Conservation (phyloP, 2,329 filamentous ascomycete genomes). For the Dryadomyces sulphureus region DNA sequence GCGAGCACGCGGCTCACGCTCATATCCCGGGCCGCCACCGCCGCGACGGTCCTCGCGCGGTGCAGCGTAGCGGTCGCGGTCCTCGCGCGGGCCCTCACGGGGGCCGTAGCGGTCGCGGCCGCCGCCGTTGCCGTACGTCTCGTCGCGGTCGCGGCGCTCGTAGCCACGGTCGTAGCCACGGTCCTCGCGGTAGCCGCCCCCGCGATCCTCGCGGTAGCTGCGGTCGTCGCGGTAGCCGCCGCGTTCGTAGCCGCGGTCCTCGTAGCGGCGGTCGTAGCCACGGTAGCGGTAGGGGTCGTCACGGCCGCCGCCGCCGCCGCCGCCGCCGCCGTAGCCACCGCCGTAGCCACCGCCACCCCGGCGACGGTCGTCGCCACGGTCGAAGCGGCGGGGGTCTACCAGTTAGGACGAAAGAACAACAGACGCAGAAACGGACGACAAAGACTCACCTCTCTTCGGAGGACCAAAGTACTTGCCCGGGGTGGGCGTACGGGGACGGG, state of each 20-base stretch:
- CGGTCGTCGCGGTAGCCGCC: slow-evolving; percentile 31
- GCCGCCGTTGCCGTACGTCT: slow-evolving; percentile 20
- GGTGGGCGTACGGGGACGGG: slow-evolving; percentile 86
- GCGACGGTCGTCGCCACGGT: slow-evolving; percentile 51
- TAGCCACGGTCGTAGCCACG: slow-evolving; percentile 35
- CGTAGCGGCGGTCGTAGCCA: slow-evolving; percentile 19
- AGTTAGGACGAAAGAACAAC: too few species aligned
- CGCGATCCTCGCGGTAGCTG: slow-evolving; percentile 35
- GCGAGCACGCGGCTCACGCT: slow-evolving; percentile 13
- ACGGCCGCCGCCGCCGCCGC: slow-evolving; percentile 37
- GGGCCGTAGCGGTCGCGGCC: slow-evolving; percentile 31
- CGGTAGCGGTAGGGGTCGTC: slow-evolving; percentile 20
- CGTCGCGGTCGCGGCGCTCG: slow-evolving; percentile 36
- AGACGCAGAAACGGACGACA: slow-evolving; percentile 7
- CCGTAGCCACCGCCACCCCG: slow-evolving; percentile 37
- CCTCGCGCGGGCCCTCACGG: slow-evolving; percentile 32
- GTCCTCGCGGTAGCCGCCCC: slow-evolving; percentile 33
- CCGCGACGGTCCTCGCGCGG: slow-evolving; percentile 19
- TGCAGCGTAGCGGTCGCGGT: slow-evolving; percentile 26
- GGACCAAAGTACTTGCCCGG: slow-evolving; percentile 99
- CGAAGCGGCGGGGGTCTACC: slow-evolving; percentile 23
- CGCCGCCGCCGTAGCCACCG: too few species aligned
- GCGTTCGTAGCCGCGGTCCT: slow-evolving; percentile 18
- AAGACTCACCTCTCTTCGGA: slow-evolving; percentile 76
- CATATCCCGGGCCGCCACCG: slow-evolving; percentile 19